A percentile compares a stretch with the other conserved stretches of the same genome.
Conservation (phyloP, 2,329 filamentous ascomycete species). For the Aspergillus amoenus region DNA sequence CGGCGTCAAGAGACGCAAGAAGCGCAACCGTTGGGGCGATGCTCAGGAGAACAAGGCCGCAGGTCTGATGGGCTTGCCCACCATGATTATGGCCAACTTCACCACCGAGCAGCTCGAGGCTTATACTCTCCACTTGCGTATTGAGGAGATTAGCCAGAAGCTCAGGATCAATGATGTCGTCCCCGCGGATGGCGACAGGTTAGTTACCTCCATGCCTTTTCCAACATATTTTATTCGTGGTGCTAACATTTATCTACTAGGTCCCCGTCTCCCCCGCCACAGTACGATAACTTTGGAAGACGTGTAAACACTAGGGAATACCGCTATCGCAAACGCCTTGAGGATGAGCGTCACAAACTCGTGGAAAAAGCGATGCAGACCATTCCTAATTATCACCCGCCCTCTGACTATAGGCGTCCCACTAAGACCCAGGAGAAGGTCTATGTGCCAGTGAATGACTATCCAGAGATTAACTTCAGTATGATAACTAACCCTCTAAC, state of each 20-base stretch:
- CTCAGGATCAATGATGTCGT: conserved; percentile 98
- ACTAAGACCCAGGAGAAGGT: conserved; percentile 99
- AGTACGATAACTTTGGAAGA: conserved; percentile 98
- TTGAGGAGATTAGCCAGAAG: conserved; percentile 99
- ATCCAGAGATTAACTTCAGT: conserved; percentile 99
- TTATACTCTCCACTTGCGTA: conserved; percentile 92
- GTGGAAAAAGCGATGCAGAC: conserved; percentile 99
- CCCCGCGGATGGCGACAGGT: conserved; percentile 94
- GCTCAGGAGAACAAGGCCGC: conserved; percentile 97
- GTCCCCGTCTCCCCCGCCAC: conserved; percentile 90
- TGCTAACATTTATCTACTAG: conserved; percentile 49
- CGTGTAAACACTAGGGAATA: conserved; percentile 99
- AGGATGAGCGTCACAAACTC: conserved; percentile 97
- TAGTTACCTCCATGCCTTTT: conserved; percentile 36
- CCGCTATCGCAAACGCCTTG: conserved; percentile 94
- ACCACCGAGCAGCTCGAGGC: conserved; percentile 97
- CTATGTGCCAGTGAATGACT: conserved; percentile 99
- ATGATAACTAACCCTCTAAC: conserved; percentile 99
- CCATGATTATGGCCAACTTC: conserved; percentile 95
- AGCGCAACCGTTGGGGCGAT: conserved; percentile 98
- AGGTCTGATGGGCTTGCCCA: conserved; percentile 94
- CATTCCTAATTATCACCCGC: conserved; percentile 98
- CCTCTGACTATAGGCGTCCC: conserved; percentile 95
- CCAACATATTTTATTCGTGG: conserved; percentile 17
- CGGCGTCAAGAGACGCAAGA: conserved; percentile 87